Base-by-base conservation (phyloP, 202 grass and related monocot genomes). In the Schoenoplectus tabernaemontani region DNA sequence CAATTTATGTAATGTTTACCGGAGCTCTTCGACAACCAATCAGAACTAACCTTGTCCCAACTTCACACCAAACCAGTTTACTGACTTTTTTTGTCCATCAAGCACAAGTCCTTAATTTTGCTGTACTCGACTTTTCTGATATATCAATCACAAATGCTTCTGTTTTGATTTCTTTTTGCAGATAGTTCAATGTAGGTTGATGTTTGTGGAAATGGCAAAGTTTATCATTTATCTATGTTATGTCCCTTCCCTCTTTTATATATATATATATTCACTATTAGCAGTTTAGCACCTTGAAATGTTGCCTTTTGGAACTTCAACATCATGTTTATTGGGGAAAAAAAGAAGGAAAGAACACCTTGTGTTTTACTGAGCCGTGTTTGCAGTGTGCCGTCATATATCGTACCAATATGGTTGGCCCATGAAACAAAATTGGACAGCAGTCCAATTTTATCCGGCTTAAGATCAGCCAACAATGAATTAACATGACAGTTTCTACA, bases 131-230 rank as follows among this genome's bases (percentile, higher is more conserved):
- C 28, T 28, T 28, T 28, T 28, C 23, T 30, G 23, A 50, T 50
- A 7, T 44, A 70, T 70, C 41, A 47, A 47, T 13, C 22, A 36
- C 26, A 34, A 50, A 53, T 9, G 28, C 28, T 28, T 28, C 28
- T 28, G 28, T 28, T 28, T 28, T 28, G 28, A 28, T 28, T 28
- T 28, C 28, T 28, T 28, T 28, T 86, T 66, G 26, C 88, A 90
- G 90, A 90, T 92, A 65, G 28, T 89, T 67, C 64, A 84, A 7
- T 71, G 86, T 73, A 89, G 88, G 61, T 71, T 96, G 66, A 78
- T 87, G 10, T 96, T 87, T 87, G 93, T 85, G 82, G 88, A 90
- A 66, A 78, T 77, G 13, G 86, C 89, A 7, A 84, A 68, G 53
- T 23, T 75, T 46, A 33, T 50, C 33, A 19, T 53, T 26, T 23